Base-by-base conservation (phyloP, 768 basidiomycete species). In the Boletus rubescentipes region DNA sequence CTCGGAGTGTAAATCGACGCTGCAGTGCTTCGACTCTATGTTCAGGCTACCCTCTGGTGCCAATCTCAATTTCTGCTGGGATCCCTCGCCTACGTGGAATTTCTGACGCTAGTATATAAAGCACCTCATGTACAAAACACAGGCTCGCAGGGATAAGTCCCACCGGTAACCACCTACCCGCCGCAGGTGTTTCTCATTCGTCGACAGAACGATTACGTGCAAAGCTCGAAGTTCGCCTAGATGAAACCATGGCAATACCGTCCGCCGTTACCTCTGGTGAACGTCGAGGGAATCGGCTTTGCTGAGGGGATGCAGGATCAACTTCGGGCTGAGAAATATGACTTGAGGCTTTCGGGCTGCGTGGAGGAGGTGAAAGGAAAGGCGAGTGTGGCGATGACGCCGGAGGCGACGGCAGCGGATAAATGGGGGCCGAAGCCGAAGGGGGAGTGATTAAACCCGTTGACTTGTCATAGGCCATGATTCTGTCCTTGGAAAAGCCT, bases 391-490 rank as follows among this genome's bases (percentile, higher is more conserved):
- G 45, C 0, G 58, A 16, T 38, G 60, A 45, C n/a, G 52, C 20
- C 23, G 73, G 72, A 16, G 76, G 70, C 15, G 70, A 65, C 31
- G 73, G 62, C 10, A 54, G 37, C 8, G 70, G 62, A 40, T 61
- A 62, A 30, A 49, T 16, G 29, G 58, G 49, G 7, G 40, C 30
- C 23, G 55, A 48, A 23, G 48, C 42, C 12, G 55, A 44, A 15
- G 85, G 81, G 14, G 86, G 86, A 0, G 87, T 83, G 54, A 93
- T 83, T 48, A 92, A 73, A 12, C 89, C 91, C 59, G 89, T 85
- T 14, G 83, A 75, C 8, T 78, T 73, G 35, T 77, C 75, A 46
- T 72, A 75, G n/a, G 80, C 72, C 20, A 74, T 66, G 10, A 73
- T 44, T 18, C 81, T 77, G 59, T 79, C 72, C 44, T 65, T 60